Base-by-base conservation (phyloP, 2,329 filamentous ascomycete genomes). In the Davidsoniella neocaledoniae region DNA sequence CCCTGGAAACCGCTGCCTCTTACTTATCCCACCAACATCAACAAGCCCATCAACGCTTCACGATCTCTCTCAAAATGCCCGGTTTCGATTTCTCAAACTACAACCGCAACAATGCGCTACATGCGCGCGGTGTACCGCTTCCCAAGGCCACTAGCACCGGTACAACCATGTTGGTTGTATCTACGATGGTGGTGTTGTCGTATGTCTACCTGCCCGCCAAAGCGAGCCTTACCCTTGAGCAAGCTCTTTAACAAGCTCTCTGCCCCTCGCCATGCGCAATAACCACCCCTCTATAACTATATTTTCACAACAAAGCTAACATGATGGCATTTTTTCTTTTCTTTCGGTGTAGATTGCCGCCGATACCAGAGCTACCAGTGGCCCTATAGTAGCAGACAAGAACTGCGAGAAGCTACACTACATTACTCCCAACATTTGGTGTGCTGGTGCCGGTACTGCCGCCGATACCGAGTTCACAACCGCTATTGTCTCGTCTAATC, bases 331-430 rank as follows among this genome's bases (percentile, higher is more conserved):
- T 25, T 39, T n/a, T 25, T 33, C 10, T 17, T 7, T 19, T 17
- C 10, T 10, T 26, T 23, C 23, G n/a, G 14, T 16, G 49, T 59
- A 88, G 83, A 96, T 98, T 67, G 91, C 91, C 56, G 91, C 91
- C 70, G 91, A 98, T 70, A 98, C 91, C 57, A 80, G 91, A 77
- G 91, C 91, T 56, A 98, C 91, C 43, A 93, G 85, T 56, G 91
- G 91, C 36, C 88, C 91, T 58, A 98, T 98, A 68, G 91, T 98
- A 59, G 93, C 93, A 68, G 91, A 98, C 78, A 98, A 98, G 86
- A 98, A 98, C 77, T 96, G 91, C 73, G 90, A 98, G 72, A 98
- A 98, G 73, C 81, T 98, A 56, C 91, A 98, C 72, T 98, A 93
- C 74, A 98, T 98, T 66, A 76, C 91, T 41, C 90, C 91, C 53